Percentiles rank a stretch among this genome's conserved stretches.
Evolutionary conservation across 192 early-diverging fungal species (phyloP).

Genomic region (Pilobolus umbonatus): DNA sequence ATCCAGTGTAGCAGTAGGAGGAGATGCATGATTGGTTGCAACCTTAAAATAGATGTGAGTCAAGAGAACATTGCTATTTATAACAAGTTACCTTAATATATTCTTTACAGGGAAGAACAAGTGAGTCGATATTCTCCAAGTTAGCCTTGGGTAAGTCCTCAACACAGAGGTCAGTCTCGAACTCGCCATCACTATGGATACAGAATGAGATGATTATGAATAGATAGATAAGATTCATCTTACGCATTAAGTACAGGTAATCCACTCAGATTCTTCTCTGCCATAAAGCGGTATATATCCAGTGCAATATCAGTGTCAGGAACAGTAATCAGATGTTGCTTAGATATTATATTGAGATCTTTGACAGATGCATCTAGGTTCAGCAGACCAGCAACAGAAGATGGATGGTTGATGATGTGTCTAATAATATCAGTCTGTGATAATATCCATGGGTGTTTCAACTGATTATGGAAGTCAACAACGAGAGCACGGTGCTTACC

Average conservation of each 20-base stretch:
- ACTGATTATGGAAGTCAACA: conserved; percentile 37
- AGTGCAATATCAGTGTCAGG: conserved; percentile 37
- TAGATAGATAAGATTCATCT: background rate
- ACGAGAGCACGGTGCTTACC: conserved; percentile 58
- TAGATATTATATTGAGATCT: conserved; percentile 20
- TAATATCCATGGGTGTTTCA: conserved; percentile 39
- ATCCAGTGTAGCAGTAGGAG: conserved; percentile 21
- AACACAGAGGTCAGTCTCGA: conserved; percentile 43
- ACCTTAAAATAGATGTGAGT: conserved; percentile 8
- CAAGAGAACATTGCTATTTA: background rate
- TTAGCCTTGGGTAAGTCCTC: conserved; percentile 50
- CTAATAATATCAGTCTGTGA: conserved; percentile 60
- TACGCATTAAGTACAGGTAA: conserved; percentile 47
- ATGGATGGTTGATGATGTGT: conserved; percentile 42
- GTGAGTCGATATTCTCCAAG: conserved; percentile 35
- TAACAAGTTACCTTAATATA: conserved; percentile 43
- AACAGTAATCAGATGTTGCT: conserved; percentile 34
- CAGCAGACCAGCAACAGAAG: conserved; percentile 27
- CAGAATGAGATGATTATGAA: background rate
- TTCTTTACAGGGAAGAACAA: conserved; percentile 43
- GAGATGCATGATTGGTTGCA: background rate
- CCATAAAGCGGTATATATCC: conserved; percentile 53
- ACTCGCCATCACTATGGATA: conserved; percentile 16
- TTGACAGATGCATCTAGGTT: conserved; percentile 36
- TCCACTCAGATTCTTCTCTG: conserved; percentile 41